These are phyloP conservation scores for Teratosphaeria pseudoeucalypti DNA, from an alignment of 2,329 filamentous ascomycete species.

Conservation along the genomic window DNA sequence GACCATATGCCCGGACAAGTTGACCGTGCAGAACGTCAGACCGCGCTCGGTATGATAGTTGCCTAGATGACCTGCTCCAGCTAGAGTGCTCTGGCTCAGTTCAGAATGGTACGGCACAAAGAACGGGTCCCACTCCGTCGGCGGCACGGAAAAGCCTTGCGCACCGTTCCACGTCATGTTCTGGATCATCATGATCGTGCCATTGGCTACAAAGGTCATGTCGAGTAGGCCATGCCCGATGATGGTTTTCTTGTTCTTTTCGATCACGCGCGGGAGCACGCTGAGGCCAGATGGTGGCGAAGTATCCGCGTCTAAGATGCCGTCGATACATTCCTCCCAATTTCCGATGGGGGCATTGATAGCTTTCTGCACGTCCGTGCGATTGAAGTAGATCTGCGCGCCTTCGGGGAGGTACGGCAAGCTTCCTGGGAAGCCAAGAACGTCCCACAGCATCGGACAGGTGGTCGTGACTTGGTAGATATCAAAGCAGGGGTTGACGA, in stretches of 20 bases:
- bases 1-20: conserved; percentile 56
- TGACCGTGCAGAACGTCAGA: conserved; percentile 58
- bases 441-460: conserved; percentile 61
- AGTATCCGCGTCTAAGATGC: conserved; percentile 41
- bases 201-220: conserved; percentile 49
- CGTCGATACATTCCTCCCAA: conserved; percentile 48
- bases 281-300: conserved; percentile 45
- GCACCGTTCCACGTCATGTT: conserved; percentile 71
- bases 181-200: conserved; percentile 61
- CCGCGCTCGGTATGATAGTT: conserved; percentile 63
- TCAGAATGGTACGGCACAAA: conserved; percentile 56
- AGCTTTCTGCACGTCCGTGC: conserved; percentile 27
- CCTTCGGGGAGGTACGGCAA: conserved; percentile 54
- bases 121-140: conserved; percentile 46
- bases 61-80: conserved; percentile 58
- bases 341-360: conserved; percentile 48
- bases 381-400: conserved; percentile 39
- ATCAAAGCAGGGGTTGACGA: conserved; percentile 68
- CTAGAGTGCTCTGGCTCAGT: conserved; percentile 36
- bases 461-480: conserved; percentile 59
- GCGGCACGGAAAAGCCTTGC: conserved; percentile 56
- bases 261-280: conserved; percentile 61
- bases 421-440: conserved; percentile 58
- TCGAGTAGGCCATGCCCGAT: conserved; percentile 64
- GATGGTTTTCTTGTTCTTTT: conserved; percentile 60